Evolutionary conservation across 2,329 filamentous ascomycete genomes (phyloP), one percentile per base, ranked within the genome.

Genomic region (Colletotrichum eleusines): DNA sequence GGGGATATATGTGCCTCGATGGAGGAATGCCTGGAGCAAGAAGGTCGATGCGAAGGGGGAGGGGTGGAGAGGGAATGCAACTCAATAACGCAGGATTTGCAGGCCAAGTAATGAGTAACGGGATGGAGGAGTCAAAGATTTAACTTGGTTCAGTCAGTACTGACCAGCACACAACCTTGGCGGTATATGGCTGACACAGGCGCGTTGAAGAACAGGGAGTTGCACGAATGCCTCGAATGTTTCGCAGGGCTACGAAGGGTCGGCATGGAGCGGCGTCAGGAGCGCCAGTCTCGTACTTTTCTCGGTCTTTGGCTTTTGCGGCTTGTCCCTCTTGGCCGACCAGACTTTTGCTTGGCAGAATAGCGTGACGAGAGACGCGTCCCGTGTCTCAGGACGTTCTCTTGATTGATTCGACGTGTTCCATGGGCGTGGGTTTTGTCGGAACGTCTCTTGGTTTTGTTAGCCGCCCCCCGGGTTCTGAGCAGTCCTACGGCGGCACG

Each of bases 341-440:
- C 68, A 68, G 64, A 42, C 48, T 31, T 57, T n/a, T 54, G 44
- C 68, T 59, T 69, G 69, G 64, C 44, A 71, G 57, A 51, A 53
- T 53, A 54, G 58, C 23, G 35, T 54, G 61, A 38, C 23, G 54
- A 68, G 33, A 40, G 33, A 46, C 28, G 33, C 64, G 51, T 54
- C 64, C n/a, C 42, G 53, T 63, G 64, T 63, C 51, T 68, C 68
- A 67, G 44, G 23, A 44, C 46, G 35, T 63, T 69, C 53, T 58
- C 58, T 71, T 63, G 64, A 59, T 28, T 46, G 58, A 59, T 63
- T 68, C 59, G 38, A 44, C 14, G 18, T 54, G 57, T 55, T 69
- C 64, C 46, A 54, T 40, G 28, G 44, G 46, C 20, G n/a, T 18
- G n/a, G 48, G 23, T 50, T 35, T 31, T 16, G n/a, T 46, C 5